A percentile compares a stretch with the other conserved stretches of the same genome.
phyloP scores from a whole-genome alignment of 495 filamentous ascomycete genomes.

The Saxispiralis lemnorum region DNA sequence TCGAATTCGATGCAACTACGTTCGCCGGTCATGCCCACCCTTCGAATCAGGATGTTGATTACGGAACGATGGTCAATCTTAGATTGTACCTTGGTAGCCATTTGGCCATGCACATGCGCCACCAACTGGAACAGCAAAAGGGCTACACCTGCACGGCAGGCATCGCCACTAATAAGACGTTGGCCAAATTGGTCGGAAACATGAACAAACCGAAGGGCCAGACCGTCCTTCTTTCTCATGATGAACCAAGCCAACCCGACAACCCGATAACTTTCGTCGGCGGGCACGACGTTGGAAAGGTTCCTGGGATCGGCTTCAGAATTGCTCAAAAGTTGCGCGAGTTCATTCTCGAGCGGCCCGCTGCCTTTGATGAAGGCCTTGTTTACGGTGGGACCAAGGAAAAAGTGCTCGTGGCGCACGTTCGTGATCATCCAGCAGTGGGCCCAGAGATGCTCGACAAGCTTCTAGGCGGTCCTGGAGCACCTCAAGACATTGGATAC shows the following conservation, averaged over 20 bases:
- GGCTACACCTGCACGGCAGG: constrained; percentile 81
- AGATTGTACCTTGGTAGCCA: constrained; percentile 34
- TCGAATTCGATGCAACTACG: constrained; percentile 51
- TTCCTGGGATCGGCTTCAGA: constrained; percentile 74
- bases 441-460: constrained; percentile 40
- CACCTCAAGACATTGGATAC: constrained; percentile 46
- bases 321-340: constrained; percentile 51
- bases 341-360: constrained; percentile 34
- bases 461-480: constrained; percentile 50
- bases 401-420: constrained; percentile 44
- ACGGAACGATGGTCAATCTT: constrained; percentile 12
- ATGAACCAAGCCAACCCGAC: constrained; percentile 27
- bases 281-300: constrained; percentile 53
- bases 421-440: constrained; percentile 44
- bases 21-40: constrained; percentile 44
- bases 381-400: constrained; percentile 33
- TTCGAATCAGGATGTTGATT: background rate
- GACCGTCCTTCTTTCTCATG: constrained; percentile 46
- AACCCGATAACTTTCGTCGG: constrained; percentile 58
- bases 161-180: constrained; percentile 65
- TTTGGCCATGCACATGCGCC: constrained; percentile 52
- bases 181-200: constrained; percentile 72
- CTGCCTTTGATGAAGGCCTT: constrained; percentile 26
- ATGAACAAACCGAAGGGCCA: constrained; percentile 72
- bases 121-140: constrained; percentile 53